Evolutionary conservation across 805 yeast genomes (phyloP).

Genomic region (Pichia cephalocereana): DNA sequence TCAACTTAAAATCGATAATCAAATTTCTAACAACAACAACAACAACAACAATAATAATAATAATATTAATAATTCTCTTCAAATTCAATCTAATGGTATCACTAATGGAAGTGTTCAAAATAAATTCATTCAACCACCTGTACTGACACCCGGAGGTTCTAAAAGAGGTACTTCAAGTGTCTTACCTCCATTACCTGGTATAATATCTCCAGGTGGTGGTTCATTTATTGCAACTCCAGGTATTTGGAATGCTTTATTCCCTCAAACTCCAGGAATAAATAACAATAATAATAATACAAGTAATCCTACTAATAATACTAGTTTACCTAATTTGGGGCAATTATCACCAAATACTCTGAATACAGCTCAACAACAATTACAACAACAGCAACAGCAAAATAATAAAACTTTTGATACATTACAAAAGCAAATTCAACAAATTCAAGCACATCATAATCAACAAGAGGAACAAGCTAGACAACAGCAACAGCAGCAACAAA

Average conservation of each 20-base stretch:
- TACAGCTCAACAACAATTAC: slow-evolving; percentile 3
- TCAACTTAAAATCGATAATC: too few species aligned
- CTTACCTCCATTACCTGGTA: slow-evolving; percentile 38
- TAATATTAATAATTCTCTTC: too few species aligned
- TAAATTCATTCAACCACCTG: slow-evolving; percentile 26
- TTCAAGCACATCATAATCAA: slow-evolving; percentile 3
- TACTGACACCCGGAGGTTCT: slow-evolving; percentile 46
- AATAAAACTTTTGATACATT: not conserved
- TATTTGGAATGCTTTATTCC: slow-evolving; percentile 38
- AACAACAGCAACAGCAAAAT: slow-evolving; percentile 3
- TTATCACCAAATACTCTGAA: slow-evolving; percentile 3
- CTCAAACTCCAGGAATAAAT: slow-evolving; percentile 18
- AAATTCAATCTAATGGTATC: too few species aligned
- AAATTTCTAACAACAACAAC: too few species aligned
- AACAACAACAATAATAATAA: too few species aligned
- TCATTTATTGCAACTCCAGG: slow-evolving; percentile 46
- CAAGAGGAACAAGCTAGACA: too few species aligned
- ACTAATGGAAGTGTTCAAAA: too few species aligned
- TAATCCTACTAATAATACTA: not conserved
- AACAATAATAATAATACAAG: too few species aligned
- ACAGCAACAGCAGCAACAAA: not conserved
- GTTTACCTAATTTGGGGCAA: not conserved
- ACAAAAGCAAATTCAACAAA: slow-evolving; percentile 3
- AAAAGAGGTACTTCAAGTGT: slow-evolving; percentile 27
- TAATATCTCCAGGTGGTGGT: slow-evolving; percentile 37